These are phyloP conservation scores for Colletotrichum costaricense DNA, from an alignment of 2,329 filamentous ascomycete genomes.

Conservation along the genomic window DNA sequence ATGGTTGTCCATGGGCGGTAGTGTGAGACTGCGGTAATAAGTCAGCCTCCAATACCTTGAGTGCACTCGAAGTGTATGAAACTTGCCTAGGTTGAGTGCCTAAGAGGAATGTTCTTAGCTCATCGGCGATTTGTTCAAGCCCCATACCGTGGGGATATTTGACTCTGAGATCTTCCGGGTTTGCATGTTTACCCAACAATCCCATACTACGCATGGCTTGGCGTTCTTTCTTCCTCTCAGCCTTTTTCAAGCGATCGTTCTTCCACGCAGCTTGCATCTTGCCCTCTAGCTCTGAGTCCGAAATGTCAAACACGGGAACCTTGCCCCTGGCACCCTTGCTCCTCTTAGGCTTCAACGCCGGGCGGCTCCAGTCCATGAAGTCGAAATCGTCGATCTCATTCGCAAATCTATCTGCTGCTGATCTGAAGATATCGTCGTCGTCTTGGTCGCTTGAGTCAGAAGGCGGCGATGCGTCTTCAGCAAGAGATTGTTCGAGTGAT, in stretches of 20 bases:
- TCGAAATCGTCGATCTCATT: conserved; percentile 76
- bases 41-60: neutral
- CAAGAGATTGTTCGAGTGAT: conserved; percentile 3
- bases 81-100: conserved; percentile 49
- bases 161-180: conserved; percentile 69
- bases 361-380: conserved; percentile 83
- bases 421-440: conserved; percentile 27
- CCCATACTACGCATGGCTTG: conserved; percentile 75
- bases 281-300: conserved; percentile 75
- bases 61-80: neutral
- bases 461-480: neutral
- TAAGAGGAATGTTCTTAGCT: conserved; percentile 78
- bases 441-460: conserved; percentile 1
- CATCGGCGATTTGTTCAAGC: conserved; percentile 75
- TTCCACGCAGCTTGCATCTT: conserved; percentile 70
- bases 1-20: conserved; percentile 87
- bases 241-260: conserved; percentile 79
- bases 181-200: conserved; percentile 69
- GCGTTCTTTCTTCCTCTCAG: conserved; percentile 75
- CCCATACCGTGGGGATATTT: conserved; percentile 82
- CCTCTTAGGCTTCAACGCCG: conserved; percentile 71
- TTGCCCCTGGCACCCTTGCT: conserved; percentile 70
- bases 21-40: conserved; percentile 64
- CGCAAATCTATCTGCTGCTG: conserved; percentile 13
- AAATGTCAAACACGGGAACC: conserved; percentile 64